These are phyloP conservation scores for Mucor irregularis DNA, from an alignment of 371 early-diverging fungal genomes.

Conservation along the genomic window DNA sequence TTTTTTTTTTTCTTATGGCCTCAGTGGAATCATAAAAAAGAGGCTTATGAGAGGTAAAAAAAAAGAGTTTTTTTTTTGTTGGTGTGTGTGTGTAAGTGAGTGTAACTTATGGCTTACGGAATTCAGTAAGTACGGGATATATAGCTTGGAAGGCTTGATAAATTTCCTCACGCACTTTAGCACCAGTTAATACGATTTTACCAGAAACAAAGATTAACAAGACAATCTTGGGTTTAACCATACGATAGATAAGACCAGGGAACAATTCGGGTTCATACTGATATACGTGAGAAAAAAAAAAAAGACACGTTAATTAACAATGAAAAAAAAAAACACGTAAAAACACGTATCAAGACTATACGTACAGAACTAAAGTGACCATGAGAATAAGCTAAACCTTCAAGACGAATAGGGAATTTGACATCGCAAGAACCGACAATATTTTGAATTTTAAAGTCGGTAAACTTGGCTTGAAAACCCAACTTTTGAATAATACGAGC, in stretches of 20 bases:
- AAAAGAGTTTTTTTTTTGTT: conserved; percentile 3
- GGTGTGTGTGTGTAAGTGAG: conserved; percentile 3
- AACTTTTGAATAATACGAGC: conserved; percentile 99
- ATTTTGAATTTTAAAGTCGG: conserved; percentile 99
- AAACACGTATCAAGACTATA: conserved; percentile 6
- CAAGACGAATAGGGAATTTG: conserved; percentile 99
- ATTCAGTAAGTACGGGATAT: conserved; percentile 97
- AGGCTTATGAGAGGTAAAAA: background rate
- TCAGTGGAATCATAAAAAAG: background rate
- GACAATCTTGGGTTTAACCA: conserved; percentile 99
- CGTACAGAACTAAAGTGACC: conserved; percentile 95
- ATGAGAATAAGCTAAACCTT: conserved; percentile 98
- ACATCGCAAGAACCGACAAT: conserved; percentile 99
- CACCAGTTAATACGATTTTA: conserved; percentile 99
- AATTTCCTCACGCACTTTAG: conserved; percentile 99
- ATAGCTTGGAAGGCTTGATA: conserved; percentile 99
- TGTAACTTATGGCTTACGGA: conserved; percentile 81
- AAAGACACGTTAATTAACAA: background rate
- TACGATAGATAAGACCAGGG: conserved; percentile 99
- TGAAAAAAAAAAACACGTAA: background rate
- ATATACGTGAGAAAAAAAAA: conserved; percentile 2
- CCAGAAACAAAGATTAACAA: conserved; percentile 99
- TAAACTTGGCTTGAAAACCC: conserved; percentile 98
- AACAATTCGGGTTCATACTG: conserved; percentile 99
- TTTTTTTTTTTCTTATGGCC: no score